Evolutionary conservation across 2,329 filamentous ascomycete genomes (phyloP), one percentile per base, ranked within the genome.

Genomic region (Colletotrichum sp.): DNA sequence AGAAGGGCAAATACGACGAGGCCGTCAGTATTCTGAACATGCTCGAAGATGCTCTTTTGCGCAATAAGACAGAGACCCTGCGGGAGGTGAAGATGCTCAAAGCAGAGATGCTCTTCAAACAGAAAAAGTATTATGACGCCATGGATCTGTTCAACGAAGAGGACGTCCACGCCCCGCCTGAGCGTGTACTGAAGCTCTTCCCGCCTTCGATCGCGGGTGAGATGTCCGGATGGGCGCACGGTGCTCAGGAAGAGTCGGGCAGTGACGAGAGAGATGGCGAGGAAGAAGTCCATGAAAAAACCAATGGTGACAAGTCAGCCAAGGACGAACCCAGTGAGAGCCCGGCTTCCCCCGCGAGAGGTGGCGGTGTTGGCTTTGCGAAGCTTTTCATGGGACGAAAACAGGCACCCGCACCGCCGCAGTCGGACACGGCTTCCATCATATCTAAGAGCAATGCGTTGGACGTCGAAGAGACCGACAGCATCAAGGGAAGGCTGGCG

Each of bases 71-170:
- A 10, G 93, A 94, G 66, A 93, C 95, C 12, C 89, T 98, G 75
- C 92, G 96, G 32, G 94, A 98, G 80, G 93, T 98, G 80, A 98
- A 96, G 86, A 97, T 98, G 87, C 90, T 94, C 79, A 99, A 99
- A 83, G 97, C 96, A 1, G 95, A 98, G 83, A 87, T 89, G 16
- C 87, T 99, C 6, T 99, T 99, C 81, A 92, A 93, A 75, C 89
- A 95, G 79, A 94, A 93, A 80, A 98, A 94, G 82, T 99, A 96
- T 81, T 91, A 93, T 52, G 93, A 96, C 66, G 94, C 96, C 2
- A 90, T 99, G 86, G 96, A 99, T 79, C 86, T 99, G 3, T 99
- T 99, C 85, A 92, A 92, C 69, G 91, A 92, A 79, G 95, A 95
- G 5, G 94, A 97, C 70, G 95, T 98, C 4, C 93, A 95, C 80